Evolutionary conservation across 495 filamentous ascomycete species (phyloP), one percentile per base, ranked within the genome.

Genomic region (Lentithecium fluviatile): DNA sequence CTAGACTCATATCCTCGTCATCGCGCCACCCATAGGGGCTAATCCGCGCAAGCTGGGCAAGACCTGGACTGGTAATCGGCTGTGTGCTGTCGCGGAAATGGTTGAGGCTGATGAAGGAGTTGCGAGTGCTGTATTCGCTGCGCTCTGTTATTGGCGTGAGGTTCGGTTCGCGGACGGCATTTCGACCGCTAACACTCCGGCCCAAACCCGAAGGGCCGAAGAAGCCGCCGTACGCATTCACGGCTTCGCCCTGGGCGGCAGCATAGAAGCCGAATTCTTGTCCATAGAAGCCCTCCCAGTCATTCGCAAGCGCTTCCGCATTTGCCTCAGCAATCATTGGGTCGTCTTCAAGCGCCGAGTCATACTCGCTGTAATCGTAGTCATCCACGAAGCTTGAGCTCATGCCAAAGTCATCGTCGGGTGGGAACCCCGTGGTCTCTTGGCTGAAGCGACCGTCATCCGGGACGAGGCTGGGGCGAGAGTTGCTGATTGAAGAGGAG

Each of bases 221-320:
- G 75, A 88, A 97, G n/a, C 95, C 94, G 6, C 94, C 95, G 52
- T 89, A 85, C 19, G 81, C 82, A 62, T 87, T 87, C 43, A 88
- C 69, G n/a, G 67, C 58, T 47, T 65, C 69, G 42, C 58, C 64
- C n/a, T 68, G 58, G 8, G 66, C 51, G n/a, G 62, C 74, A 11
- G 92, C 90, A 70, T 94, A 97, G 74, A 98, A 98, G n/a, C 91
- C 92, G 64, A 98, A 98, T 71, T 98, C 94, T 63, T 91, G 87
- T 2, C 94, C 95, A 69, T 98, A 98, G 75, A 91, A 92, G 6
- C 89, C 93, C 48, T 96, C 93, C 15, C 85, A 85, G 65, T 98
- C 94, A 62, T 88, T 90, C 17, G 94, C 94, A 3, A 98, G 80
- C 20, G 88, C 94, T 67, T 92, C 90, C 6, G 93, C 93, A 64